Conservation (phyloP, 495 filamentous ascomycete species). For the Xylaria castorea region DNA sequence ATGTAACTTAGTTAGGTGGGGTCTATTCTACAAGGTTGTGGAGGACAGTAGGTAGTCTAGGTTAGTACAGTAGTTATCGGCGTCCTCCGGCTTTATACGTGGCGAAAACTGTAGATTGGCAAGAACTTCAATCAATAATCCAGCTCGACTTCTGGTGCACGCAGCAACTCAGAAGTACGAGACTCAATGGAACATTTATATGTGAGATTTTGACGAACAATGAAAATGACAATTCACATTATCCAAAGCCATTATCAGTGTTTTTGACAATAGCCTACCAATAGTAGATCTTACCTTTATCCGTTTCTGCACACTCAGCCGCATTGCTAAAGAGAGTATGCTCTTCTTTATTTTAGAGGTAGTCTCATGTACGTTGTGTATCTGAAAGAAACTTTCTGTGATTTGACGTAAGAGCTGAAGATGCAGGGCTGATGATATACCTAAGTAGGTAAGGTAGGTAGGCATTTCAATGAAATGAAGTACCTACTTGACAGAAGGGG, state of each 20-base stretch:
- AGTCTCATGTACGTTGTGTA: neutral
- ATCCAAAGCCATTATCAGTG: neutral
- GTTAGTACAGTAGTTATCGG: too few relatives aligned
- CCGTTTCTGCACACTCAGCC: neutral
- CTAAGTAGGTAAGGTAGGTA: neutral
- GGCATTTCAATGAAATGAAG: neutral
- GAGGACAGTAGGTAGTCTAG: too few relatives aligned
- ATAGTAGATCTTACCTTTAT: neutral
- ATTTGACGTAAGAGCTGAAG: neutral
- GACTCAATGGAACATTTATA: neutral
- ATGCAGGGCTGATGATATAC: neutral
- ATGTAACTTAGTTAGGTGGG: too few relatives aligned
- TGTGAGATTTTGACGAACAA: neutral
- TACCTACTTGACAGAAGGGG: neutral
- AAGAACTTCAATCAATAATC: neutral
- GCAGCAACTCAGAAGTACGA: neutral
- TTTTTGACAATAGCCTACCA: neutral
- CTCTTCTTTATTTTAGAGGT: neutral
- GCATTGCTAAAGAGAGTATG: neutral
- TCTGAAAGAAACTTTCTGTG: neutral
- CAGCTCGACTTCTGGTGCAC: too few relatives aligned
- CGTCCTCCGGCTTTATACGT: neutral
- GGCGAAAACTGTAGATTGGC: neutral
- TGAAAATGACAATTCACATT: neutral
- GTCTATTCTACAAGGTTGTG: neutral